Percentiles rank a stretch among this genome's conserved stretches.
These are phyloP conservation scores for Debaryomycetaceae sp. DNA, from an alignment of 1,139 yeast species.

Conservation along the genomic window DNA sequence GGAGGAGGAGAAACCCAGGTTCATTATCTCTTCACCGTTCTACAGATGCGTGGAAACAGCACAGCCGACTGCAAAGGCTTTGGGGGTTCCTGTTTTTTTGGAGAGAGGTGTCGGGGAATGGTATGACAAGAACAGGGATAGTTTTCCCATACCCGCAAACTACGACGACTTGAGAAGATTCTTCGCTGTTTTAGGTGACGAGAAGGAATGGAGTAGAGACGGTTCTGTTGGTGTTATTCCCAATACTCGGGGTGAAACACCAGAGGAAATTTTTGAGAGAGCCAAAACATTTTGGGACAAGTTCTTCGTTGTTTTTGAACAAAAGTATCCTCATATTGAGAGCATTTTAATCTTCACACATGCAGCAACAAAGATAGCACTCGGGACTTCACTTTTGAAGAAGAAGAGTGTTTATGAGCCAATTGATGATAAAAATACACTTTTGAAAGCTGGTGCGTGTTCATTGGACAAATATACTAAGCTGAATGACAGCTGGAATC, in stretches of 20 bases:
- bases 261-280: constrained; percentile 57
- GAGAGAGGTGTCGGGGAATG: constrained; percentile 77
- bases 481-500: constrained; percentile 43
- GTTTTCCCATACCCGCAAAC: constrained; percentile 59
- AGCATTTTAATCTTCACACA: constrained; percentile 67
- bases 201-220: constrained; percentile 42
- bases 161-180: constrained; percentile 43
- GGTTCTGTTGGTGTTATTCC: constrained; percentile 50
- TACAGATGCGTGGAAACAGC: constrained; percentile 87
- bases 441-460: constrained; percentile 48
- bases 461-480: constrained; percentile 35
- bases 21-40: constrained; percentile 77
- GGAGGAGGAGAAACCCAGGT: constrained; percentile 50
- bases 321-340: constrained; percentile 50
- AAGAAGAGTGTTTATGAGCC: constrained; percentile 43
- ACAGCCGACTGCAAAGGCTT: constrained; percentile 56
- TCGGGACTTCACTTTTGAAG: constrained; percentile 66
- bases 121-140: constrained; percentile 53
- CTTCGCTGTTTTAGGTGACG: constrained; percentile 47
- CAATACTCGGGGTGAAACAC: constrained; percentile 57
- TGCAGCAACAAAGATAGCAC: constrained; percentile 79
- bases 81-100: constrained; percentile 54
- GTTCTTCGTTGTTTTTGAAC: constrained; percentile 52
- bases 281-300: constrained; percentile 45
- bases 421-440: constrained; percentile 40